Conservation (phyloP, 2,329 filamentous ascomycete genomes). For the Sordariomycetes sp. region DNA sequence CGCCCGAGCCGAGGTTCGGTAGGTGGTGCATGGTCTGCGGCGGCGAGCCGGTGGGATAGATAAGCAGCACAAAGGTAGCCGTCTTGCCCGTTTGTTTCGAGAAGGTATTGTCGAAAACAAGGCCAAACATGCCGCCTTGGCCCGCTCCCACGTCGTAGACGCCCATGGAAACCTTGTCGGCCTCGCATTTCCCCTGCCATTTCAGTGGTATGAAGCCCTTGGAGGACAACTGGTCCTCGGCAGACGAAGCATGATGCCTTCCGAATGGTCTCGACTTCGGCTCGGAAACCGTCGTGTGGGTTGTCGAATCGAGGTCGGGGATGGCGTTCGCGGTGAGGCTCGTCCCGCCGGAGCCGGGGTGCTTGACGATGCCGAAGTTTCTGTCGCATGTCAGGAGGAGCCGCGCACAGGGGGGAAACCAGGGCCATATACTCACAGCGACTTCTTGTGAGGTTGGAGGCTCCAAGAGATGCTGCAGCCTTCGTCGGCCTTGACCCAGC, state of each 20-base stretch:
- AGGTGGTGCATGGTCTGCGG: conserved; percentile 66
- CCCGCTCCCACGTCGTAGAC: conserved; percentile 67
- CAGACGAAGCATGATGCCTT: conserved; percentile 48
- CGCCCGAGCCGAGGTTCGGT: conserved; percentile 35
- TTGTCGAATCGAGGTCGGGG: conserved; percentile 35
- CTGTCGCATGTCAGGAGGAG: conserved; percentile 23
- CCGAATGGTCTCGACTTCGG: conserved; percentile 35
- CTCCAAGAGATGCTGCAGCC: conserved; percentile 96
- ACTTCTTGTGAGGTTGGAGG: conserved; percentile 95
- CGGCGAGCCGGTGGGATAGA: conserved; percentile 74
- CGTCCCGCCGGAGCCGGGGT: conserved; percentile 63
- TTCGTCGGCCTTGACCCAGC: conserved; percentile 88
- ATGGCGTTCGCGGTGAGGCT: conserved; percentile 30
- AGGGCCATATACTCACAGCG: conserved; percentile 46
- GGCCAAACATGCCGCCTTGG: conserved; percentile 84
- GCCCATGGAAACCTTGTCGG: conserved; percentile 87
- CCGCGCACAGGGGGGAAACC: conserved; percentile 8
- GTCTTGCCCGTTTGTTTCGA: conserved; percentile 93
- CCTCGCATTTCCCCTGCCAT: conserved; percentile 93
- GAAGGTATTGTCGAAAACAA: conserved; percentile 98
- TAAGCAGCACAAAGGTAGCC: conserved; percentile 87
- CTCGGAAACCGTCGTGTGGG: conserved; percentile 30
- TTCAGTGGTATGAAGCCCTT: conserved; percentile 61
- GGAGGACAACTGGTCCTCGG: conserved; percentile 51
- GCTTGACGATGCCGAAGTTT: conserved; percentile 97